These are phyloP conservation scores for Musa itinerans DNA, from an alignment of 176 grass and related monocot species.

Conservation along the genomic window DNA sequence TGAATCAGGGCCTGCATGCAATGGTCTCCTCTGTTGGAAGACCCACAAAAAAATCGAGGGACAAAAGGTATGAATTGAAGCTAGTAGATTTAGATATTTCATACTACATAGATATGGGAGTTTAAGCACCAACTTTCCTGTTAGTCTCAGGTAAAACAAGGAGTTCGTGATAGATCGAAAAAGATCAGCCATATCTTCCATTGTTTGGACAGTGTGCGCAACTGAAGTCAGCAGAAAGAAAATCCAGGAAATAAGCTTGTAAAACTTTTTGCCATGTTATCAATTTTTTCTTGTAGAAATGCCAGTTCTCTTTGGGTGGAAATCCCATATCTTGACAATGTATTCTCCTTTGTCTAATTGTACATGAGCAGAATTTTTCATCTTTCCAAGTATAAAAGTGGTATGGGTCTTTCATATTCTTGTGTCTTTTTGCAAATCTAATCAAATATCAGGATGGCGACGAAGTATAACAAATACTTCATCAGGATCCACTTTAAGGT, in stretches of 20 bases:
- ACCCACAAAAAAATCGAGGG: background rate
- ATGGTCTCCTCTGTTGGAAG: conserved; percentile 10
- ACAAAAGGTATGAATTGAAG: background rate
- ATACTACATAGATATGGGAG: background rate
- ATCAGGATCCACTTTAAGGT: too few relatives aligned
- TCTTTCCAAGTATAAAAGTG: background rate
- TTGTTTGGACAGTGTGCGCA: background rate
- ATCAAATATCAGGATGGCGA: too few relatives aligned
- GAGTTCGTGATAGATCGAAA: background rate
- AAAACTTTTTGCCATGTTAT: background rate
- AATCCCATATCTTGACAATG: background rate
- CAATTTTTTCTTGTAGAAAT: background rate
- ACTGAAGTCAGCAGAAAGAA: background rate
- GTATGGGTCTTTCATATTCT: too few relatives aligned
- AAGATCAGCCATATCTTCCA: background rate
- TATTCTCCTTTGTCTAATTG: background rate
- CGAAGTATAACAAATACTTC: too few relatives aligned
- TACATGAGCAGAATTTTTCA: background rate
- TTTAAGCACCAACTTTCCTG: background rate
- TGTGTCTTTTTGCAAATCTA: too few relatives aligned
- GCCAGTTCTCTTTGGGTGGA: background rate
- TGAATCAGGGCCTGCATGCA: conserved; percentile 1
- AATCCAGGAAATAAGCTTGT: background rate
- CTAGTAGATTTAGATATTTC: background rate
- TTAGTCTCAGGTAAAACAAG: conserved; percentile 5